These are phyloP conservation scores for Plantago coronopus DNA, from an alignment of 305 asterid species.

Conservation along the genomic window DNA sequence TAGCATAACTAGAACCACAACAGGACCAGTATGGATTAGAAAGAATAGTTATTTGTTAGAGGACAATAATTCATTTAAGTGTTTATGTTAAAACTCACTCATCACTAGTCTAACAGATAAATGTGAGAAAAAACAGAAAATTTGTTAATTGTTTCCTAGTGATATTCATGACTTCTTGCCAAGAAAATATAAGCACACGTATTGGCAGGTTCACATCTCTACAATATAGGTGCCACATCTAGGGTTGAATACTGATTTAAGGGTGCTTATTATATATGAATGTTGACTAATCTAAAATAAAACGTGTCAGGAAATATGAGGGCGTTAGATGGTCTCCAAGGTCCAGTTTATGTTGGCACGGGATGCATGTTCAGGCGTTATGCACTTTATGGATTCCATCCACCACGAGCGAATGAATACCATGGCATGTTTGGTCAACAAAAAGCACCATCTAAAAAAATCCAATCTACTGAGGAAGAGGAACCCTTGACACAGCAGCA, in stretches of 20 bases:
- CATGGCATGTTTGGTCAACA: conserved; percentile 58
- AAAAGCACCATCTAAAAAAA: conserved; percentile 41
- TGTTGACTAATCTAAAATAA: conserved; percentile 8
- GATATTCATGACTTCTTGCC: no score
- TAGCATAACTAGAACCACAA: no score
- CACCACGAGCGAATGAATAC: conserved; percentile 82
- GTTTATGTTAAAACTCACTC: no score
- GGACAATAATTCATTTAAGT: no score
- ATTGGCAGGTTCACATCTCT: no score
- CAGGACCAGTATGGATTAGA: no score
- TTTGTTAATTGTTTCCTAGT: no score
- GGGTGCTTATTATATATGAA: background rate
- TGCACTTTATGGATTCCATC: conserved; percentile 80
- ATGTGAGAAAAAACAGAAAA: no score
- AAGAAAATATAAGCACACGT: no score
- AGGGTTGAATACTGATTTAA: background rate
- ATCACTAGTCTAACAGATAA: no score
- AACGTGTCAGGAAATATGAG: conserved; percentile 73
- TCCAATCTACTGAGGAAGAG: conserved; percentile 43
- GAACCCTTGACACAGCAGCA: conserved; percentile 53
- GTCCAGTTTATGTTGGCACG: conserved; percentile 95
- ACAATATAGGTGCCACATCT: background rate
- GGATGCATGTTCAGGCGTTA: conserved; percentile 92
- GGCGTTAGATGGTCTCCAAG: conserved; percentile 96
- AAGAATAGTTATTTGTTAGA: no score